A percentile compares a stretch with the other conserved stretches of the same genome.
phyloP scores from a whole-genome alignment of 2,329 filamentous ascomycete genomes.

The Xylaria sp. region DNA sequence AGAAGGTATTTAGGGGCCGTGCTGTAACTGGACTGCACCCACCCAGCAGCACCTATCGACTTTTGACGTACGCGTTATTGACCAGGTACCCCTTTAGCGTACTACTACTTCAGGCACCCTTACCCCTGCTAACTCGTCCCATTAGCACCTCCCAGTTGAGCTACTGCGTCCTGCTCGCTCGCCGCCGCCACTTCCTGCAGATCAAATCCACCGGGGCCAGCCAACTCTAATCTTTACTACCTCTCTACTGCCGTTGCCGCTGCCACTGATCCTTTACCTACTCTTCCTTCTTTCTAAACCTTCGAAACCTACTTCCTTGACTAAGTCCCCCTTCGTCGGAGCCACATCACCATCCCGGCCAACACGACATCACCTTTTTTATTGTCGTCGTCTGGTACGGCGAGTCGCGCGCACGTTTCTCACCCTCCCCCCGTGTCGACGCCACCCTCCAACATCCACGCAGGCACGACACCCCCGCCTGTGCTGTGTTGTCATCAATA shows the following conservation, averaged over 20 bases:
- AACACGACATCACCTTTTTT: conserved; percentile 13
- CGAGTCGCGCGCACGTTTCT: conserved; percentile 30
- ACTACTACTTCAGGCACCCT: conserved; percentile 30
- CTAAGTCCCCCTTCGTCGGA: conserved; percentile 20
- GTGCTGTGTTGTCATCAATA: conserved; percentile 39
- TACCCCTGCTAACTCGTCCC: conserved; percentile 30
- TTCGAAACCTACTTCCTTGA: background rate
- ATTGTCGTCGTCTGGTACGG: conserved; percentile 38
- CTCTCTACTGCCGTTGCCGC: background rate
- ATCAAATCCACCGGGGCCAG: conserved; percentile 27
- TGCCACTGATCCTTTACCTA: background rate
- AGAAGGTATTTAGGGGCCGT: no score
- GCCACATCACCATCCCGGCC: conserved; percentile 28
- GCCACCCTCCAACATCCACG: conserved; percentile 10
- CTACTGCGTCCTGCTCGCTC: conserved; percentile 22
- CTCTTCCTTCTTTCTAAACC: conserved; percentile 26
- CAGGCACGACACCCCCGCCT: conserved; percentile 34
- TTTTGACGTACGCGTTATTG: conserved; percentile 12
- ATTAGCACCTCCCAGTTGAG: conserved; percentile 20
- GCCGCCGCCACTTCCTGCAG: conserved; percentile 33
- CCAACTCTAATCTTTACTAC: conserved; percentile 23
- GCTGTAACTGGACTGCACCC: background rate
- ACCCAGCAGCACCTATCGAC: conserved; percentile 11
- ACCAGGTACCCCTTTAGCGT: conserved; percentile 17
- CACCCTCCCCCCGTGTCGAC: conserved; percentile 21